A percentile compares a stretch with the other conserved stretches of the same genome.
Evolutionary conservation across 2,329 filamentous ascomycete genomes (phyloP).

Genomic region (Calonectria honghensis): DNA sequence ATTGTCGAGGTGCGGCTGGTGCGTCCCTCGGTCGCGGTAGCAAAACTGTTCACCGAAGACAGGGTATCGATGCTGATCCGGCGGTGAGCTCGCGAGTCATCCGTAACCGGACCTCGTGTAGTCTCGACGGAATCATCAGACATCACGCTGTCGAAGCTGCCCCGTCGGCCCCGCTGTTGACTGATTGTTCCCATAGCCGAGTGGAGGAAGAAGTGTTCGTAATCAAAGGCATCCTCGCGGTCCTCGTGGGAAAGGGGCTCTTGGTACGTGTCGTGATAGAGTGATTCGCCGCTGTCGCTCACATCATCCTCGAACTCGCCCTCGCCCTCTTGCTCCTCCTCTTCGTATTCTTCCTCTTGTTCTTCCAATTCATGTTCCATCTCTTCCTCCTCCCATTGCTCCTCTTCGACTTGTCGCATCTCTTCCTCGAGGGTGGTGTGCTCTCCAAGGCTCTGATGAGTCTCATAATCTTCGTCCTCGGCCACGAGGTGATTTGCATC

Average conservation of each 20-base stretch:
- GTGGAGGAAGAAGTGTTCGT: conserved; percentile 96
- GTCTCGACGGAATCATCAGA: conserved; percentile 79
- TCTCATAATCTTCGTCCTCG: conserved; percentile 1
- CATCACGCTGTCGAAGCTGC: conserved; percentile 72
- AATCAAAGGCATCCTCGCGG: conserved; percentile 95
- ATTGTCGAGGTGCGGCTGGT: conserved; percentile 61
- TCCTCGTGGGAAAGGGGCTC: conserved; percentile 88
- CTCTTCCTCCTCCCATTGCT: conserved; percentile 43
- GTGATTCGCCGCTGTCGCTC: conserved; percentile 79
- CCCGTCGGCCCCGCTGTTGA: conserved; percentile 56
- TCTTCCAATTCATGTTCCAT: conserved; percentile 52
- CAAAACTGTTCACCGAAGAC: conserved; percentile 73
- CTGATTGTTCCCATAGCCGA: conserved; percentile 90
- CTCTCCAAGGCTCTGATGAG: not conserved
- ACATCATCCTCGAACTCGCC: conserved; percentile 63
- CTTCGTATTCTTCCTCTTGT: conserved; percentile 34
- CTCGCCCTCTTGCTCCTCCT: conserved; percentile 58
- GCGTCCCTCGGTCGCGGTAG: conserved; percentile 72
- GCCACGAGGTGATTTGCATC: conserved; percentile 19
- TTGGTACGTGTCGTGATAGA: conserved; percentile 77
- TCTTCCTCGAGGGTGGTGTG: not conserved
- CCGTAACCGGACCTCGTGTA: conserved; percentile 67
- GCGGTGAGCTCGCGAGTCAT: conserved; percentile 54
- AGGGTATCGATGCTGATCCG: conserved; percentile 69
- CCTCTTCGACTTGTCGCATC: conserved; percentile 26